A percentile compares a stretch with the other conserved stretches of the same genome.
Conservation (phyloP, 805 yeast species). For the Yamadazyma laniorum region DNA sequence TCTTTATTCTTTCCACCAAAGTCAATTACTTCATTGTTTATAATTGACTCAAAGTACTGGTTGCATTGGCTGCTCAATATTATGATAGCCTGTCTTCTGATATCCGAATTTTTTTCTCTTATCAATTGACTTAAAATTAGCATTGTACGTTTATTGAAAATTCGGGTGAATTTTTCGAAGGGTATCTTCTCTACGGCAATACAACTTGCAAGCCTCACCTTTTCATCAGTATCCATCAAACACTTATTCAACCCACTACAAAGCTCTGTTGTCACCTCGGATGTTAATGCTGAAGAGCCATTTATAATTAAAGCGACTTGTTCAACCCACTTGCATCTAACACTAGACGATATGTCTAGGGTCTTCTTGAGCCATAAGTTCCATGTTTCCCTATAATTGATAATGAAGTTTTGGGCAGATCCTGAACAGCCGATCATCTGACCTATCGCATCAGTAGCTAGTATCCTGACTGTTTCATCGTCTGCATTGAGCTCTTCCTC, state of each 20-base stretch:
- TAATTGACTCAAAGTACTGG: slow-evolving; percentile 29
- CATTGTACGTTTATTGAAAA: slow-evolving; percentile 49
- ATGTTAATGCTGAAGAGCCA: slow-evolving; percentile 25
- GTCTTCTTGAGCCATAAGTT: slow-evolving; percentile 71
- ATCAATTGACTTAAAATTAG: slow-evolving; percentile 58
- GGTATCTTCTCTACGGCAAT: slow-evolving; percentile 48
- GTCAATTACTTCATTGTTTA: slow-evolving; percentile 21
- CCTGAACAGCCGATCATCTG: slow-evolving; percentile 43
- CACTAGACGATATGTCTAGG: slow-evolving; percentile 62
- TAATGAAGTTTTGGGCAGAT: slow-evolving; percentile 40
- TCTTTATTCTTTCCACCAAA: slow-evolving; percentile 27
- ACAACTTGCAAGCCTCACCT: slow-evolving; percentile 65
- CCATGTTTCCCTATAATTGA: slow-evolving; percentile 60
- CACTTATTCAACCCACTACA: slow-evolving; percentile 61
- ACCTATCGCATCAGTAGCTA: slow-evolving; percentile 77
- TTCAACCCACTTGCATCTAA: slow-evolving; percentile 70
- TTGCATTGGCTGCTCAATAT: slow-evolving; percentile 57
- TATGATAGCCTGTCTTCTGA: slow-evolving; percentile 58
- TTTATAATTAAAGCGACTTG: slow-evolving; percentile 49
- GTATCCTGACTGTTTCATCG: slow-evolving; percentile 54
- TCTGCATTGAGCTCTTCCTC: slow-evolving; percentile 80
- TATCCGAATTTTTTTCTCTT: slow-evolving; percentile 67
- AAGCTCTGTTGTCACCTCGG: slow-evolving; percentile 43
- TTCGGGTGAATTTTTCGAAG: slow-evolving; percentile 45
- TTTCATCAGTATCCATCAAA: slow-evolving; percentile 71